Evolutionary conservation across 805 yeast genomes (phyloP).

Genomic region (Teunomyces funiuensis): DNA sequence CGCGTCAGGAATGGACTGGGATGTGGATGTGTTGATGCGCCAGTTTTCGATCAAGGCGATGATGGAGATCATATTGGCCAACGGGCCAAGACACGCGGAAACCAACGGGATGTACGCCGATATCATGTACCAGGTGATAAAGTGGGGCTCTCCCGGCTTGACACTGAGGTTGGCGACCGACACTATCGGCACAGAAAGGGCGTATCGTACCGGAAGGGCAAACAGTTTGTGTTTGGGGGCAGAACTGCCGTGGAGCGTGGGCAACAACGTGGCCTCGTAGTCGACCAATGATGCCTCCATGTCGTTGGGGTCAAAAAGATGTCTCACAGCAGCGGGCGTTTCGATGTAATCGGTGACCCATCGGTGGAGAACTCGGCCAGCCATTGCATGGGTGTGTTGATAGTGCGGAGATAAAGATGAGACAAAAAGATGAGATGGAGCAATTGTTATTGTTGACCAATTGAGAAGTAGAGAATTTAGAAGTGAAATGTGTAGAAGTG

Average conservation of each 20-base stretch:
- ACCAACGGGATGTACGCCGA: slow-evolving; percentile 73
- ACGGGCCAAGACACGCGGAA: slow-evolving; percentile 77
- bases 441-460: no score
- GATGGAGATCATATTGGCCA: slow-evolving; percentile 71
- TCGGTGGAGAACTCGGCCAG: not conserved
- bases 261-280: not conserved
- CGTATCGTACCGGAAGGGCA: slow-evolving; percentile 24
- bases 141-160: slow-evolving; percentile 37
- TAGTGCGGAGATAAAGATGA: not conserved
- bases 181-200: slow-evolving; percentile 32
- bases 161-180: slow-evolving; percentile 30
- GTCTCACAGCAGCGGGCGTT: not conserved
- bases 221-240: slow-evolving; percentile 1
- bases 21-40: slow-evolving; percentile 40
- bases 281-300: slow-evolving; percentile 1
- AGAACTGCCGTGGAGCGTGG: slow-evolving; percentile 1
- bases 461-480: no score
- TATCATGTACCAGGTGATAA: slow-evolving; percentile 59
- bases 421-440: no score
- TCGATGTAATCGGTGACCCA: slow-evolving; percentile 1
- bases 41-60: slow-evolving; percentile 72
- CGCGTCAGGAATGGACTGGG: slow-evolving; percentile 32
- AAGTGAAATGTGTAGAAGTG: no score
- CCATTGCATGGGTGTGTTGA: not conserved
- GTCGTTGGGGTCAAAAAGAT: slow-evolving; percentile 4